Conservation (phyloP, 108 stramenopile species). For the Skeletonema potamos region DNA sequence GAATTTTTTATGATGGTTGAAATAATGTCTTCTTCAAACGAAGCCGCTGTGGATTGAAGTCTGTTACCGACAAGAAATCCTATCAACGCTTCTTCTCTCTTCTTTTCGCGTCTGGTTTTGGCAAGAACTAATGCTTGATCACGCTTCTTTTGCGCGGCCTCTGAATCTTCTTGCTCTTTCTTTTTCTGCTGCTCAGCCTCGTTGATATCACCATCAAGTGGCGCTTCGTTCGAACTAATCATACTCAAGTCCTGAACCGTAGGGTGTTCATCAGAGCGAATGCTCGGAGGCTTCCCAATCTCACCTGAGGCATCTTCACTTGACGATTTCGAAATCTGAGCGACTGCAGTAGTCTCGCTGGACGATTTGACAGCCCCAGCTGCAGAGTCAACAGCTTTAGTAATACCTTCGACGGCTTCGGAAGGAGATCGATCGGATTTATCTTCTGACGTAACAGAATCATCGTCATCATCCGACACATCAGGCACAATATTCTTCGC, state of each 20-base stretch:
- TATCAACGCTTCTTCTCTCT: conserved; percentile 68
- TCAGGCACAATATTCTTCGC: conserved; percentile 39
- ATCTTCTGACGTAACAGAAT: conserved; percentile 15
- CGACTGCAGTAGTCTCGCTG: background rate
- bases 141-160: conserved; percentile 45
- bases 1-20: conserved; percentile 64
- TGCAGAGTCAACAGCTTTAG: background rate
- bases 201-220: conserved; percentile 13
- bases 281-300: background rate
- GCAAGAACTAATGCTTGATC: conserved; percentile 38
- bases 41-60: conserved; percentile 66
- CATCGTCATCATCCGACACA: conserved; percentile 32
- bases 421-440: background rate
- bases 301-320: conserved; percentile 7
- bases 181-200: conserved; percentile 31
- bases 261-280: conserved; percentile 4
- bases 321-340: conserved; percentile 5
- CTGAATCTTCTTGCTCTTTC: conserved; percentile 44
- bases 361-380: background rate
- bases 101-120: conserved; percentile 64
- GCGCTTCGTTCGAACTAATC: conserved; percentile 19
- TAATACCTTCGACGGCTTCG: conserved; percentile 2
- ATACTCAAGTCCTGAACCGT: conserved; percentile 6
- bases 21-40: conserved; percentile 77
- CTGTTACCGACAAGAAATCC: conserved; percentile 69